Base-by-base conservation (phyloP, 2,329 filamentous ascomycete species). In the Hortaea sp. region DNA sequence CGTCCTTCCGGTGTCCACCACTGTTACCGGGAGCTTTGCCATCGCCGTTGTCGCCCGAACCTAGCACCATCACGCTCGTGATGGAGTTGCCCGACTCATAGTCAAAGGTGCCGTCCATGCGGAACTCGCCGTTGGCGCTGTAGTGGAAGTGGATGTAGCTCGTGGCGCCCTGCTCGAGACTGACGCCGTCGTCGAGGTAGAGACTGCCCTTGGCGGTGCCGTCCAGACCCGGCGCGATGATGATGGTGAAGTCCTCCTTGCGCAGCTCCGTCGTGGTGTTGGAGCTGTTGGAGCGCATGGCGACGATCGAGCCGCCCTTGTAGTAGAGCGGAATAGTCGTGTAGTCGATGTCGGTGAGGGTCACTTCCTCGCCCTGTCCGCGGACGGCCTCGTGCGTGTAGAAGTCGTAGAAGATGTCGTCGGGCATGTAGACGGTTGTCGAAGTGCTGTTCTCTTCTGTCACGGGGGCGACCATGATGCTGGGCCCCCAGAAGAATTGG, bases 141-240 rank as follows among this genome's bases (percentile, higher is more conserved):
- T 79, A 89, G 6, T 61, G 55, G 54, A 89, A 85, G 10, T 67
- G 63, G 44, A 88, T 71, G 46, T 77, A 67, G 5, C 73, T 78
- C n/a, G 72, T 77, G 1, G 56, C 62, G 2, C 66, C 51, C 35
- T 85, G 84, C 48, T 76, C 67, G 42, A 89, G 56, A 28, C 75
- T 80, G 48, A 81, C 79, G 6, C 87, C 87, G 50, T 94, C 86
- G 54, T 92, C 87, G 5, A 92, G 67, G 61, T 89, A 92, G 47
- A 92, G 69, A 43, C 72, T 70, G 0, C 87, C 87, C 1, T 60
- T 63, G 0, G 87, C 87, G 5, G 68, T 76, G 3, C 82, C 84
- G 43, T 82, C 68, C 1, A 61, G 58, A 5, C 75, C 78, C 0
- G 84, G 74, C 0, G 85, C 82, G 39, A 94, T 73, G 32, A 90